Evolutionary conservation across 257 asterid genomes (phyloP), one percentile per base, ranked within the genome.

Genomic region (Capsicum chinense): DNA sequence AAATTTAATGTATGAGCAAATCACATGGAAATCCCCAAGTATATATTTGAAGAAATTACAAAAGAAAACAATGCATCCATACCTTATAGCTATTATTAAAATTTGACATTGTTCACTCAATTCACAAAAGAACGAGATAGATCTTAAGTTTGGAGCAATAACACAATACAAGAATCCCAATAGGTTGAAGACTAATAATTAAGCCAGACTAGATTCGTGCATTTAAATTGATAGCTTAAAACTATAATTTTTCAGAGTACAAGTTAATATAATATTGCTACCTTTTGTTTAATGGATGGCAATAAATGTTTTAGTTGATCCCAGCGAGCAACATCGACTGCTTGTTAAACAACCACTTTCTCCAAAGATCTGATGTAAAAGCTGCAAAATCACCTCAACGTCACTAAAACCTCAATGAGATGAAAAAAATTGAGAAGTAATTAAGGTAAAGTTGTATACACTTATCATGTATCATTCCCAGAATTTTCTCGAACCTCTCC

Each of bases 221-320:
- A 0, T 21, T 76, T 26, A 76, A 52, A 76, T 26, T 4, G 21
- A 19, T 79, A 69, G 48, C 5, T 50, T 42, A 17, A 52, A 50
- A 26, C 35, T 12, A 12, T 62, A 14, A 56, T 19, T 14, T 68
- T 52, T 67, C 21, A 2, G 26, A 11, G 73, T 37, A 56, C 44
- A 69, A 26, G 14, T 83, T 21, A 26, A 17, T 8, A 19, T 13
- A 62, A 47, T 42, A 59, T 84, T 76, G 42, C 33, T 85, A 96
- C 99, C 97, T 96, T 96, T 16, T 94, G 97, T 87, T 92, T 96
- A 84, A 92, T 92, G 67, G 96, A 90, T 84, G 91, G 95, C 86
- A 94, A 87, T 54, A 90, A 84, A 83, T 87, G 85, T 85, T 92
- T 96, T 68, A 96, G 89, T 73, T 93, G 95, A 67, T 89, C 88